Evolutionary conservation across 2,329 filamentous ascomycete species (phyloP), one percentile per base, ranked within the genome.

Genomic region (Pyrenochaeta sp.): DNA sequence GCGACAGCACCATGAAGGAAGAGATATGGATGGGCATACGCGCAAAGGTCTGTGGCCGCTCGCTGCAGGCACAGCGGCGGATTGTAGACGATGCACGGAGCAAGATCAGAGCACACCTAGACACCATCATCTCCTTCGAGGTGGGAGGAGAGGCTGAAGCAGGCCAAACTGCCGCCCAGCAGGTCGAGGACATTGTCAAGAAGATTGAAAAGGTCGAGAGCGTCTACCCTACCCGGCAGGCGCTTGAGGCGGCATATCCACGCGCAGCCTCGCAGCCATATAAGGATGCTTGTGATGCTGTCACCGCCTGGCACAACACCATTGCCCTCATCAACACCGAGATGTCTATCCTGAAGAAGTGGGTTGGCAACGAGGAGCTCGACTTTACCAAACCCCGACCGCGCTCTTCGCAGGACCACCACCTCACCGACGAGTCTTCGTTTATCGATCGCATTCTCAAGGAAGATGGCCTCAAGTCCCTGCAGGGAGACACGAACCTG

Each of bases 231-330:
- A 95, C 92, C 1, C 88, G 90, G 73, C 84, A 87, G 57, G 86
- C 91, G 6, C 85, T 99, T 59, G 87, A 91, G 61, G 78, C 83
- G 2, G 90, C 90, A 24, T 91, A 97, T 74, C 90, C 92, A 25
- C 82, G 90, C 40, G 91, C 92, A 51, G 88, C 87, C 28, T 96
- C 93, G 1, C 84, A 87, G 30, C 85, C 89, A 30, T 99, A 93
- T 79, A 84, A 86, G 61, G 90, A 93, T 61, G 92, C 92, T 28
- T 95, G 91, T 71, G 91, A 96, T 74, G 90, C 94, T 48, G 90
- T 99, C 65, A 88, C 97, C 61, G 90, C 94, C 2, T 99, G 95
- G 95, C 90, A 97, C 82, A 99, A 98, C 78, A 97, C 93, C 50
- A 97, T 93, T 32, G 89, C 94, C 73, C 88, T 97, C 73, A 98